Conservation (phyloP, 495 filamentous ascomycete species). For the Penicillium arizonense region DNA sequence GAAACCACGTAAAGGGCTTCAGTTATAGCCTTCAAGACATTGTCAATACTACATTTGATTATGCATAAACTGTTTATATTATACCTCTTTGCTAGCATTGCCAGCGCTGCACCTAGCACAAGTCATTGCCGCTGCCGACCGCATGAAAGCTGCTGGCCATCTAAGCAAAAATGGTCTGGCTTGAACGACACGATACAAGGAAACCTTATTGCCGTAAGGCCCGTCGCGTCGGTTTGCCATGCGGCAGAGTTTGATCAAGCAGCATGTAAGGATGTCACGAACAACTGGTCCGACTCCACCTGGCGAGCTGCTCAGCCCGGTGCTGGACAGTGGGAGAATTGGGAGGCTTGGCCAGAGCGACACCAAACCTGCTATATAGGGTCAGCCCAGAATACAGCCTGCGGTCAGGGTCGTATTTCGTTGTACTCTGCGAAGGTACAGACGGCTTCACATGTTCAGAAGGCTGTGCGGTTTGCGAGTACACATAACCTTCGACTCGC, state of each 20-base stretch:
- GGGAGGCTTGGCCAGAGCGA: constrained; percentile 56
- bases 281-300: constrained; percentile 22
- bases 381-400: constrained; percentile 32
- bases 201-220: constrained; percentile 37
- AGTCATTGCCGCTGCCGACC: constrained; percentile 25
- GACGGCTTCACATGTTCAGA: constrained; percentile 36
- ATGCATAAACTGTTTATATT: constrained; percentile 3
- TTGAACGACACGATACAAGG: constrained; percentile 39
- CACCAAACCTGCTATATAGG: constrained; percentile 52
- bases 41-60: not conserved
- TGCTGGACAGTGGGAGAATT: constrained; percentile 42
- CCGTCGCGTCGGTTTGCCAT: constrained; percentile 43
- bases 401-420: constrained; percentile 31
- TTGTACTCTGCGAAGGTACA: constrained; percentile 39
- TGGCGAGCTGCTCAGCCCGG: constrained; percentile 30
- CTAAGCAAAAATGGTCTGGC: constrained; percentile 29
- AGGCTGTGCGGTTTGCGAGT: constrained; percentile 24
- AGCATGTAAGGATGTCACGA: constrained; percentile 23
- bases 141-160: constrained; percentile 38
- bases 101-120: constrained; percentile 1
- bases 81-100: constrained; percentile 3
- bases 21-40: too few species aligned
- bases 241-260: constrained; percentile 21
- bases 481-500: constrained; percentile 30
- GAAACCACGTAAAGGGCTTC: not conserved